Evolutionary conservation across 75 land plant species (phyloP).

Genomic region (Cryptomeria japonica): DNA sequence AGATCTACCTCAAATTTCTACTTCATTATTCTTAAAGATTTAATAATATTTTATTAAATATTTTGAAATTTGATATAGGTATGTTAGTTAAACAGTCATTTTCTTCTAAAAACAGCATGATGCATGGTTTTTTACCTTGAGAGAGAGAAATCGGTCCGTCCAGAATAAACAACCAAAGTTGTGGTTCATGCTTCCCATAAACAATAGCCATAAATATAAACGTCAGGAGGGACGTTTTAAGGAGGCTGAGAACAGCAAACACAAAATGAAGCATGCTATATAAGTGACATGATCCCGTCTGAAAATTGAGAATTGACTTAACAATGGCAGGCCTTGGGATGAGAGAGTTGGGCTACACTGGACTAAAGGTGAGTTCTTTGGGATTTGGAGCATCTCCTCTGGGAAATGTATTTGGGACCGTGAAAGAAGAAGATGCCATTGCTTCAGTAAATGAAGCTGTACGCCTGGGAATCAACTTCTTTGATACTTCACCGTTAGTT

Average conservation of each 20-base stretch:
- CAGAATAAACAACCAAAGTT: too few relatives aligned
- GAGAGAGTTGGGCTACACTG: constrained; percentile 75
- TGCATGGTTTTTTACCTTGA: too few relatives aligned
- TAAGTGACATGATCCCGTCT: not conserved
- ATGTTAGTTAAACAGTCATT: too few relatives aligned
- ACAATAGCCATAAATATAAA: not conserved
- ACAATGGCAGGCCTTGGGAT: constrained; percentile 35
- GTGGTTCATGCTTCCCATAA: not conserved
- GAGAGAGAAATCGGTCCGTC: too few relatives aligned
- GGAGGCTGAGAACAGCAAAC: not conserved
- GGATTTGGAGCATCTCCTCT: constrained; percentile 98
- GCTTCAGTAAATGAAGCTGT: constrained; percentile 76
- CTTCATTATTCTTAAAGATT: too few relatives aligned
- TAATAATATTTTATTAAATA: too few relatives aligned
- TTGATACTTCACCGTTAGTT: constrained; percentile 95
- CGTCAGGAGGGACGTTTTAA: not conserved
- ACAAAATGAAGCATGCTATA: not conserved
- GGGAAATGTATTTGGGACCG: constrained; percentile 82
- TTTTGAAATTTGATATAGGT: too few relatives aligned
- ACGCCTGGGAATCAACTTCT: constrained; percentile 86
- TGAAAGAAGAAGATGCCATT: constrained; percentile 73
- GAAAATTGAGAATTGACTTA: not conserved
- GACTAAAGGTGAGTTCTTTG: constrained; percentile 72
- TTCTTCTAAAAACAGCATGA: too few relatives aligned
- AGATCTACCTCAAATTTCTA: too few relatives aligned